Conservation (phyloP, 192 early-diverging fungal genomes). For the Backusella sp. region DNA sequence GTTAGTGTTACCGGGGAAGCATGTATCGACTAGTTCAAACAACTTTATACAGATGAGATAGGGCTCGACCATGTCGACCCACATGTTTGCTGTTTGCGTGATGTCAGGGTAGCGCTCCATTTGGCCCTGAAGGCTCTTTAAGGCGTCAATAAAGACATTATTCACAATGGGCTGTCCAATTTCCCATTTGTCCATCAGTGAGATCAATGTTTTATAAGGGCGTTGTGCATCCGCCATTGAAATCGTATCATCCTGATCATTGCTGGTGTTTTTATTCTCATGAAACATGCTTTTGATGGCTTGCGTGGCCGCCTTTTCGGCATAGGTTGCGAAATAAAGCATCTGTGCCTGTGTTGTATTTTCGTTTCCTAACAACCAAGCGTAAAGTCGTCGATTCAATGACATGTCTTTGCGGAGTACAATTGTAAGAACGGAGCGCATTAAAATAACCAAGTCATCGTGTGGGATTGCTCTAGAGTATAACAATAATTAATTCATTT, state of each 20-base stretch:
- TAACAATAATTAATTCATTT: slow-evolving; percentile 2
- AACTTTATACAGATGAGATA: slow-evolving; percentile 80
- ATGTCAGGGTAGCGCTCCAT: slow-evolving; percentile 41
- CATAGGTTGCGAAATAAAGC: slow-evolving; percentile 52
- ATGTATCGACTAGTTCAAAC: slow-evolving; percentile 49
- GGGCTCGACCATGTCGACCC: slow-evolving; percentile 87
- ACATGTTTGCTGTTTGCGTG: slow-evolving; percentile 83
- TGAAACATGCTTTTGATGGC: slow-evolving; percentile 57
- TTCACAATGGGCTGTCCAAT: slow-evolving; percentile 78
- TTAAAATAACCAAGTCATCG: slow-evolving; percentile 65
- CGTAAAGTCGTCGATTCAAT: slow-evolving; percentile 86
- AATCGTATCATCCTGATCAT: neutral
- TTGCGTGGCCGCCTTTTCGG: slow-evolving; percentile 48
- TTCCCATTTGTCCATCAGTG: slow-evolving; percentile 80
- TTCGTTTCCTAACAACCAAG: slow-evolving; percentile 75
- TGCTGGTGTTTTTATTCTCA: neutral
- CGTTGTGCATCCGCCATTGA: slow-evolving; percentile 46
- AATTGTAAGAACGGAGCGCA: slow-evolving; percentile 72
- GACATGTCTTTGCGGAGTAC: slow-evolving; percentile 93
- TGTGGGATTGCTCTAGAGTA: slow-evolving; percentile 49
- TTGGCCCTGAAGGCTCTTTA: slow-evolving; percentile 57
- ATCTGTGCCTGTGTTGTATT: slow-evolving; percentile 36
- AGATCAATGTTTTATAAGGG: slow-evolving; percentile 83
- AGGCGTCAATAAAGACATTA: slow-evolving; percentile 67
- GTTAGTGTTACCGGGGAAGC: slow-evolving; percentile 28